Base-by-base conservation (phyloP, 2,329 filamentous ascomycete species). In the Fusarium subtropicale region DNA sequence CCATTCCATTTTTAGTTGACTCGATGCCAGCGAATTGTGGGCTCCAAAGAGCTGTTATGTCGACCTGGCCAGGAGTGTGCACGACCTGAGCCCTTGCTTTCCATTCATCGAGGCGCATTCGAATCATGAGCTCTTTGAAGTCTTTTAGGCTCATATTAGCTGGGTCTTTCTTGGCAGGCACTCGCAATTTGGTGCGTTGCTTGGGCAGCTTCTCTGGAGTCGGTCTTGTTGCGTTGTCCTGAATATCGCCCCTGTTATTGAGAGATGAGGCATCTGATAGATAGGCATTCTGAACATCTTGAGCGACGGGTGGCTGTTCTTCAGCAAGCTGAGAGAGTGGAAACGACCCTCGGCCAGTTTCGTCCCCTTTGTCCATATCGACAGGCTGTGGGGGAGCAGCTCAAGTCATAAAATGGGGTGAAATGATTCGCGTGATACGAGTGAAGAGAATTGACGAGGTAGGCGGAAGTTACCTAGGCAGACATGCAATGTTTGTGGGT, bases 41-140 rank as follows among this genome's bases (percentile, higher is more conserved):
- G 16, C 66, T 74, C 68, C 68, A 74, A 20, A 72, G 60, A 31
- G 60, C 33, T 20, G 71, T 73, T 24, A 64, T 46, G 45, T 74
- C 69, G 41, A 60, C n/a, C n/a, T 74, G 62, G 9, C 36, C 56
- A 10, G 51, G 66, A 10, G 31, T 61, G 42, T 69, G 61, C 9
- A 75, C 60, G 15, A 72, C 38, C 7, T 28, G 48, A n/a, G 71
- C 73, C 18, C 71, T 67, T 50, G 62, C 54, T 28, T 52, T 62
- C 65, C 68, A 74, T 22, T 63, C 53, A 34, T 75, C 71, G 8
- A 74, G 48, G 9, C 57, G 64, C 48, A 53, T 52, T 16, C 38
- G 42, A 11, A 75, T 52, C 59, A 74, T 58, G 11, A 69, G 30
- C 46, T 75, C 72, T 24, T 58, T 68, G 41, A 70, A 63, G 4